phyloP scores from a whole-genome alignment of 2,329 filamentous ascomycete species.

The Penicillium sp. region DNA sequence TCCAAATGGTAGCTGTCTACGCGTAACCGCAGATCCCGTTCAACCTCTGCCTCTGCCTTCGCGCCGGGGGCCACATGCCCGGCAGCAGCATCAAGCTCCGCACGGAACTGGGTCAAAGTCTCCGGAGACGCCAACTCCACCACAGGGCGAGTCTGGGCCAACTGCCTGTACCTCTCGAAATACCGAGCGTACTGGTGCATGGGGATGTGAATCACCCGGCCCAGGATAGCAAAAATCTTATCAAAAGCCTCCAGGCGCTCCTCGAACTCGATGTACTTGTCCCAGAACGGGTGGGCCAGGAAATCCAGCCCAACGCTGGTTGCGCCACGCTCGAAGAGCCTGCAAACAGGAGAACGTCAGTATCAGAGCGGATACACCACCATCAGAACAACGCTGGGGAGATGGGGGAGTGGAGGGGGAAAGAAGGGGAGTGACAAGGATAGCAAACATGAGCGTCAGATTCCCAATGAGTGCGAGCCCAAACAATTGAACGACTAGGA shows the following conservation, averaged over 20 bases:
- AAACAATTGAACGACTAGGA: too few relatives aligned
- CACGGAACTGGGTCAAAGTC: constrained; percentile 57
- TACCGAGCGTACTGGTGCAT: constrained; percentile 95
- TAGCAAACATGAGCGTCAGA: constrained; percentile 35
- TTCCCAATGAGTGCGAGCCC: constrained; percentile 29
- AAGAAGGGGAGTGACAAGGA: constrained; percentile 32
- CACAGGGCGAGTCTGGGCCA: constrained; percentile 65
- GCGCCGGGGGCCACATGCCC: constrained; percentile 33
- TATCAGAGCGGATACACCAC: too few relatives aligned
- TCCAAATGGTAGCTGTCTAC: constrained; percentile 75
- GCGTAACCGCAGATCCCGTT: constrained; percentile 70
- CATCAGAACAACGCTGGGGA: too few relatives aligned
- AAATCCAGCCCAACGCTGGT: constrained; percentile 83
- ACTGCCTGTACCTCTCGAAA: constrained; percentile 76
- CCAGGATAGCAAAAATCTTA: constrained; percentile 74
- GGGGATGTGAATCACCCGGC: constrained; percentile 75
- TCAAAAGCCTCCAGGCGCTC: constrained; percentile 77
- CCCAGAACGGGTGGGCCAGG: constrained; percentile 91
- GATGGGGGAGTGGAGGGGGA: constrained; percentile 20
- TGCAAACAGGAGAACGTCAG: too few relatives aligned
- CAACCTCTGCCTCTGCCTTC: constrained; percentile 67
- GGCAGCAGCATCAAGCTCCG: constrained; percentile 57
- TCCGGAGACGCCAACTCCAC: constrained; percentile 63
- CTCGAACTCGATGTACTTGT: constrained; percentile 96
- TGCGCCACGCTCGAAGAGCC: constrained; percentile 85